These are phyloP conservation scores for Cyclospora cayetanensis DNA, from an alignment of 169 alveolate genomes.

Conservation along the genomic window DNA sequence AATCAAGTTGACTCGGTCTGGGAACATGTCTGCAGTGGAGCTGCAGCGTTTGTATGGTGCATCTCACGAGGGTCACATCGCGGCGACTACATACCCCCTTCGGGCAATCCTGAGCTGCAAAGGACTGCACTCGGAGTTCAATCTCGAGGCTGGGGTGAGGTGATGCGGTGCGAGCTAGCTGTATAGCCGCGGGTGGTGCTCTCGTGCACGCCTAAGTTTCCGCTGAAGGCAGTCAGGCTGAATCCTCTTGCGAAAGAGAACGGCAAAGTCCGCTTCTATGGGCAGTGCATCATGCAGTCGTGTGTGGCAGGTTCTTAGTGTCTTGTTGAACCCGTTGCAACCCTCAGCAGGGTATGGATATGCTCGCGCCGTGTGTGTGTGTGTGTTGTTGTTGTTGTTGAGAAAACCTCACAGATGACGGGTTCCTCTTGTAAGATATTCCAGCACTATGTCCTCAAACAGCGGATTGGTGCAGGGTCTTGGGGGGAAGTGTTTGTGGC, in stretches of 20 bases:
- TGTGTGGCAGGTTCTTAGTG: too few relatives aligned
- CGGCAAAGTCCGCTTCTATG: too few relatives aligned
- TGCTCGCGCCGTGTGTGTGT: too few relatives aligned
- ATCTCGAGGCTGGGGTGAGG: constrained; percentile 36
- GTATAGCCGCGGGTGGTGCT: too few relatives aligned
- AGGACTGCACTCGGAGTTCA: constrained; percentile 18
- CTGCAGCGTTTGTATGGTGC: constrained; percentile 38
- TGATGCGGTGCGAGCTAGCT: too few relatives aligned
- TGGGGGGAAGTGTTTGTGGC: constrained; percentile 69
- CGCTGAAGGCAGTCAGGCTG: too few relatives aligned
- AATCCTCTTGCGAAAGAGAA: too few relatives aligned
- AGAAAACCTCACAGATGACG: too few relatives aligned
- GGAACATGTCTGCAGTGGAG: constrained; percentile 3
- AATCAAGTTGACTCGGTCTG: not conserved
- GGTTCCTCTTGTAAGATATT: constrained; percentile 8
- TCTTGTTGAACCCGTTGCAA: too few relatives aligned
- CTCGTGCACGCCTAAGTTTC: too few relatives aligned
- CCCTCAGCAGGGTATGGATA: too few relatives aligned
- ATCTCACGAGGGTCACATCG: not conserved
- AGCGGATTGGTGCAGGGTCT: constrained; percentile 63
- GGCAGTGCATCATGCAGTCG: too few relatives aligned
- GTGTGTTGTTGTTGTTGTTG: constrained; percentile 1
- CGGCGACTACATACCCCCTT: not conserved
- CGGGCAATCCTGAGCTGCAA: constrained; percentile 25
- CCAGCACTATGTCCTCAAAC: constrained; percentile 58